Percentiles rank a stretch among this genome's conserved stretches.
phyloP scores from a whole-genome alignment of 169 alveolate genomes.

The Plasmodium gonderi region DNA sequence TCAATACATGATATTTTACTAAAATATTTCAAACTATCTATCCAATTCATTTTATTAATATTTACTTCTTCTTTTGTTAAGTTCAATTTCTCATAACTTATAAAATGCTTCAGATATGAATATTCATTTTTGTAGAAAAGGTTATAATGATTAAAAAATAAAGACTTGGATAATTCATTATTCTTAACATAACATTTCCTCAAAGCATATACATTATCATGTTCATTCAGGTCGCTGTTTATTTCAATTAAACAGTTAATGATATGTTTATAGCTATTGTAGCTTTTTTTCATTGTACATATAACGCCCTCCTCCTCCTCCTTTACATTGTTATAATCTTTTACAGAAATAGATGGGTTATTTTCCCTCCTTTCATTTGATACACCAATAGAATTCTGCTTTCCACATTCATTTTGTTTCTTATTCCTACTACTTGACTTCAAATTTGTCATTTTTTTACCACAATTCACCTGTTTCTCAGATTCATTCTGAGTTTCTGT shows the following conservation, averaged over 20 bases:
- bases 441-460: too few species aligned
- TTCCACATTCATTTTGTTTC: not conserved
- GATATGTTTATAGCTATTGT: constrained; percentile 23
- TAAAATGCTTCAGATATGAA: constrained; percentile 21
- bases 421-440: not conserved
- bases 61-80: constrained; percentile 60
- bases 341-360: not conserved
- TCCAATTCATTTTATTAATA: constrained; percentile 37
- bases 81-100: constrained; percentile 13
- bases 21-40: constrained; percentile 39
- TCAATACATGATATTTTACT: constrained; percentile 23
- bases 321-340: not conserved
- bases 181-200: constrained; percentile 4
- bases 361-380: not conserved
- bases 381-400: not conserved
- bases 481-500: not conserved
- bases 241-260: constrained; percentile 52
- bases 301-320: not conserved
- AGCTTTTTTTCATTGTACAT: not conserved
- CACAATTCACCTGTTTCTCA: too few species aligned
- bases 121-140: constrained; percentile 27
- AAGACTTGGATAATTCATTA: constrained; percentile 13
- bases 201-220: constrained; percentile 60
- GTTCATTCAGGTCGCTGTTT: constrained; percentile 18
- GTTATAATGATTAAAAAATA: constrained; percentile 45